Conservation (phyloP, 2,329 filamentous ascomycete genomes). For the Penicillium sp. region DNA sequence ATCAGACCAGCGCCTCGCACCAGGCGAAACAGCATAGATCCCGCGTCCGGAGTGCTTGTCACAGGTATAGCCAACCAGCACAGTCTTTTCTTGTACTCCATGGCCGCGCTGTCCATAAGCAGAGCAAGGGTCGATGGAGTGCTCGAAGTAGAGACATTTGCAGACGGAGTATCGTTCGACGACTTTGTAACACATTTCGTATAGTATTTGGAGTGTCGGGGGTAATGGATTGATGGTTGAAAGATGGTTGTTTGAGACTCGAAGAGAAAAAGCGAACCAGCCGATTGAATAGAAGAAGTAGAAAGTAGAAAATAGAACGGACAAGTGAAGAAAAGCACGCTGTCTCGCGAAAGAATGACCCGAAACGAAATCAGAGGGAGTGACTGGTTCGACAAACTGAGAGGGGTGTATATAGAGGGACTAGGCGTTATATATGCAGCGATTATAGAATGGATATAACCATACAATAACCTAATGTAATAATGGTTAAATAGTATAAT, state of each 20-base stretch:
- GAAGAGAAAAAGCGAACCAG: not conserved
- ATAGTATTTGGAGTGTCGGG: not conserved
- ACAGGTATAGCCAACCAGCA: conserved; percentile 82
- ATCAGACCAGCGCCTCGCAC: conserved; percentile 21
- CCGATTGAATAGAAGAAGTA: not conserved
- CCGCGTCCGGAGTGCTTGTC: conserved; percentile 48
- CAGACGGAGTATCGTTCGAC: conserved; percentile 84
- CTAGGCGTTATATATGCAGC: not conserved
- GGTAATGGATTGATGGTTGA: not conserved
- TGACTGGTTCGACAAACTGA: not conserved
- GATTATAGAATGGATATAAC: not conserved
- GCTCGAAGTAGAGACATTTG: conserved; percentile 83
- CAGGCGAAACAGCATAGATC: conserved; percentile 6
- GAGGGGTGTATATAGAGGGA: not conserved
- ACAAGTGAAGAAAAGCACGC: not conserved
- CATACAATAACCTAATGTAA: not conserved
- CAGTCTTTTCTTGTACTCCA: conserved; percentile 68
- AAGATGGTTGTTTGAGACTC: not conserved
- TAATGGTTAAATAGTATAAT: not conserved
- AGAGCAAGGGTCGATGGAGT: conserved; percentile 79
- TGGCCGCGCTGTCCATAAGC: conserved; percentile 74
- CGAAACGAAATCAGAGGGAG: not conserved
- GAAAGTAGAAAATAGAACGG: not conserved
- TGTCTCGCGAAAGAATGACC: not conserved
- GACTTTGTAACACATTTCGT: conserved; percentile 78